Conservation (phyloP, 2,329 filamentous ascomycete species). For the Delphinella strobiligena region DNA sequence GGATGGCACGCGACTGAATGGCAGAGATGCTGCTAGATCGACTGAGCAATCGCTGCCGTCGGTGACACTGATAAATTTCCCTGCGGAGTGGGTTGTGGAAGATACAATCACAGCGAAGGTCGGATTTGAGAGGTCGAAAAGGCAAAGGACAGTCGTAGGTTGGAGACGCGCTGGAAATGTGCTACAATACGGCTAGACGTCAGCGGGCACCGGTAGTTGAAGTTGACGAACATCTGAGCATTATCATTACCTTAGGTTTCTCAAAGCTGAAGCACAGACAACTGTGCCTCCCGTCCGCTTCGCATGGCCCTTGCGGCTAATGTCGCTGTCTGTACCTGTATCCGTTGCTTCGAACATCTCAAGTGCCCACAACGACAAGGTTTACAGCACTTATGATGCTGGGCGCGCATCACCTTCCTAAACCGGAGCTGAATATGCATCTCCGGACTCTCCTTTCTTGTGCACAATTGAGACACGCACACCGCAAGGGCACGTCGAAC, state of each 20-base stretch:
- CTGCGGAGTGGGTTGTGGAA: too few species aligned
- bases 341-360: not conserved
- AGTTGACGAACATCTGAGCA: constrained; percentile 5
- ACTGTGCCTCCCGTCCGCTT: constrained; percentile 3
- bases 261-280: constrained; percentile 5
- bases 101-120: not conserved
- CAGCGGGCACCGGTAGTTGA: not conserved
- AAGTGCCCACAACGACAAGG: not conserved
- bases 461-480: not conserved
- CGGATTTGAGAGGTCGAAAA: not conserved
- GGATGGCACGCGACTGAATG: not conserved
- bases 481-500: not conserved
- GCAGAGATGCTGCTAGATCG: not conserved
- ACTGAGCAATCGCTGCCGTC: too few species aligned
- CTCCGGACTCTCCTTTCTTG: not conserved
- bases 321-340: not conserved
- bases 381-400: too few species aligned
- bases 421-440: not conserved
- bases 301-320: constrained; percentile 5
- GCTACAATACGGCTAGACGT: not conserved
- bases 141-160: not conserved
- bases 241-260: constrained; percentile 7
- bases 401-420: too few species aligned
- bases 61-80: too few species aligned
- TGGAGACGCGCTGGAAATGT: not conserved